These are phyloP conservation scores for Quercus berberidifolia DNA, from an alignment of 306 rosid species.

Conservation along the genomic window DNA sequence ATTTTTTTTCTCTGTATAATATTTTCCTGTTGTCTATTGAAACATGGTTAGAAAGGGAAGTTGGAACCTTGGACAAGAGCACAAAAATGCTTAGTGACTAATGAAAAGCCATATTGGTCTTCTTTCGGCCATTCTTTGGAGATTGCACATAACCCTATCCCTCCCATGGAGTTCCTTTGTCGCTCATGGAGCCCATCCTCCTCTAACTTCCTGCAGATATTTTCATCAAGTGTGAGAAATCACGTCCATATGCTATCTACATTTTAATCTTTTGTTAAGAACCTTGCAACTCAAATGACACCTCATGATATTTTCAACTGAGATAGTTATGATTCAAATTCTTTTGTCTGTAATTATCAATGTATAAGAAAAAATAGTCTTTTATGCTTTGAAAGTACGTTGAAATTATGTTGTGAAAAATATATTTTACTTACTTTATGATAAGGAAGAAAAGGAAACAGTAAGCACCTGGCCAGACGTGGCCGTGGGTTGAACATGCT, in stretches of 20 bases:
- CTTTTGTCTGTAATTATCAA: too few relatives aligned
- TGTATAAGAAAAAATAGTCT: too few relatives aligned
- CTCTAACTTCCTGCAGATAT: conserved; percentile 17
- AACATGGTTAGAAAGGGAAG: conserved; percentile 7
- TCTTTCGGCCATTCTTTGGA: conserved; percentile 11
- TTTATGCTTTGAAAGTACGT: background rate
- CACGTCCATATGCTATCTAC: background rate
- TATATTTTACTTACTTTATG: too few relatives aligned
- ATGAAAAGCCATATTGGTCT: background rate
- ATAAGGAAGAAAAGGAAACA: too few relatives aligned
- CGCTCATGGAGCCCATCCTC: conserved; percentile 27
- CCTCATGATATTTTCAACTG: too few relatives aligned
- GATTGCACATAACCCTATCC: conserved; percentile 5
- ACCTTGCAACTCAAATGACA: too few relatives aligned
- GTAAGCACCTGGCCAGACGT: too few relatives aligned
- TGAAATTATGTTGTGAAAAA: too few relatives aligned
- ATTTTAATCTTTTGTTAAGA: background rate
- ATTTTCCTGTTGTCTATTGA: background rate
- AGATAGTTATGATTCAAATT: too few relatives aligned
- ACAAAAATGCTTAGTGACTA: conserved; percentile 2
- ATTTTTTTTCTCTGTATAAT: background rate
- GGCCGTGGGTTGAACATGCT: too few relatives aligned
- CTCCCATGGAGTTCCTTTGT: conserved; percentile 24
- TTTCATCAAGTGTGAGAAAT: conserved; percentile 11
- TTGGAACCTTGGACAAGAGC: conserved; percentile 1